Evolutionary conservation across 768 basidiomycete species (phyloP).

Genomic region (Phallus indusiatus): DNA sequence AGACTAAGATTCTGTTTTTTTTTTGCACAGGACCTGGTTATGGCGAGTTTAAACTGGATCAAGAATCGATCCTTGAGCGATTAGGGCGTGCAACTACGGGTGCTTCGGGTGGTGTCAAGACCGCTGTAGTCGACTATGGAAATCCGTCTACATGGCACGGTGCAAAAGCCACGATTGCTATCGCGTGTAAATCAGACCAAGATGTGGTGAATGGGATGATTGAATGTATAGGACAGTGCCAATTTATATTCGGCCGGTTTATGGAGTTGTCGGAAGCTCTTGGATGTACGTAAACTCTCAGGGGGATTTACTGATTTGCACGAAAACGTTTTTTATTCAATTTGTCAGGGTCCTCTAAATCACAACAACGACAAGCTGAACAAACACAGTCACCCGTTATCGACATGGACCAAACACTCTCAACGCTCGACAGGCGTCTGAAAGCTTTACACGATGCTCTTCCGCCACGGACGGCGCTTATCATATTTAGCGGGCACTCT

Average conservation of each 20-base stretch:
- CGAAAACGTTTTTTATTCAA: no score
- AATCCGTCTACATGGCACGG: conserved; percentile 81
- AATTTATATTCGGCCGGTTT: conserved; percentile 79
- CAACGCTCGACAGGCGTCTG: conserved; percentile 52
- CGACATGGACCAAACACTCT: conserved; percentile 24
- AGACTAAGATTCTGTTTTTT: no score
- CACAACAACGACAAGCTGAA: no score
- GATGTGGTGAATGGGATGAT: conserved; percentile 66
- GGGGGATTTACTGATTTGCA: no score
- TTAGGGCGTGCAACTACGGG: conserved; percentile 40
- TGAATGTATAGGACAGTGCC: conserved; percentile 50
- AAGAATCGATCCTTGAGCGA: conserved; percentile 83
- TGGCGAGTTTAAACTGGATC: no score
- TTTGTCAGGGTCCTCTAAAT: no score
- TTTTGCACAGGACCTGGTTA: conserved; percentile 38
- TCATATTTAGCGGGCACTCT: conserved; percentile 83
- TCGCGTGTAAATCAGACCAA: conserved; percentile 68
- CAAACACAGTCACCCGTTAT: no score
- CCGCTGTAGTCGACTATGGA: conserved; percentile 78
- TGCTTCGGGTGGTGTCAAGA: conserved; percentile 33
- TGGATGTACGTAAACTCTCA: conserved; percentile 78
- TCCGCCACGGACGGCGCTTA: conserved; percentile 69
- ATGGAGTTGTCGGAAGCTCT: conserved; percentile 70
- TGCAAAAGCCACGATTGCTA: conserved; percentile 64
- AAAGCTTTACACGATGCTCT: conserved; percentile 53